Evolutionary conservation across 441 rosid species (phyloP).

Genomic region (Populus hybrid): DNA sequence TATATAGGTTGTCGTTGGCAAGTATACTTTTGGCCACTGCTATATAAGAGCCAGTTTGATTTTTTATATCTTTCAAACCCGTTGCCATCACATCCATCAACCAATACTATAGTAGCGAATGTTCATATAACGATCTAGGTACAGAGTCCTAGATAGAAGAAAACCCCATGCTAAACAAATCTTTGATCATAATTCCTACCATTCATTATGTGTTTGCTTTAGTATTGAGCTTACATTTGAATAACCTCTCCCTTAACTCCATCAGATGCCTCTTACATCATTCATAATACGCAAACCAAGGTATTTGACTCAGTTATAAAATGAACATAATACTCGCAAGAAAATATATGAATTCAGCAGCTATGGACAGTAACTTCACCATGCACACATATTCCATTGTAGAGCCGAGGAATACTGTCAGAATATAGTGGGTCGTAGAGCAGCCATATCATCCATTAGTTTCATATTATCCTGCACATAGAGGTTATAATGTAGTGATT

Average conservation of each 20-base stretch:
- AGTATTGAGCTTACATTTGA: slow-evolving; percentile 92
- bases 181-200: slow-evolving; percentile 43
- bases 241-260: slow-evolving; percentile 75
- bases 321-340: slow-evolving; percentile 15
- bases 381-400: slow-evolving; percentile 86
- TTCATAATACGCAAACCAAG: slow-evolving; percentile 57
- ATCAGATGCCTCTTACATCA: slow-evolving; percentile 90
- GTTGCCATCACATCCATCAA: not conserved
- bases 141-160: not conserved
- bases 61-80: not conserved
- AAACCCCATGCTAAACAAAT: slow-evolving; percentile 9
- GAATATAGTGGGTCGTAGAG: slow-evolving; percentile 90
- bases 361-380: slow-evolving; percentile 45
- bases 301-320: slow-evolving; percentile 14
- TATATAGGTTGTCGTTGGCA: no score
- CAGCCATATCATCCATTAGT: slow-evolving; percentile 89
- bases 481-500: slow-evolving; percentile 7
- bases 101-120: not conserved
- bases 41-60: not conserved
- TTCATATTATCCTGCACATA: slow-evolving; percentile 85
- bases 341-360: slow-evolving; percentile 22
- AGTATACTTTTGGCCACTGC: not conserved
- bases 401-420: slow-evolving; percentile 96
- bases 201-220: slow-evolving; percentile 84
- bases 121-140: not conserved